Evolutionary conservation across 2,329 filamentous ascomycete species (phyloP), one percentile per base, ranked within the genome.

Genomic region (Microthyrium microscopicum): DNA sequence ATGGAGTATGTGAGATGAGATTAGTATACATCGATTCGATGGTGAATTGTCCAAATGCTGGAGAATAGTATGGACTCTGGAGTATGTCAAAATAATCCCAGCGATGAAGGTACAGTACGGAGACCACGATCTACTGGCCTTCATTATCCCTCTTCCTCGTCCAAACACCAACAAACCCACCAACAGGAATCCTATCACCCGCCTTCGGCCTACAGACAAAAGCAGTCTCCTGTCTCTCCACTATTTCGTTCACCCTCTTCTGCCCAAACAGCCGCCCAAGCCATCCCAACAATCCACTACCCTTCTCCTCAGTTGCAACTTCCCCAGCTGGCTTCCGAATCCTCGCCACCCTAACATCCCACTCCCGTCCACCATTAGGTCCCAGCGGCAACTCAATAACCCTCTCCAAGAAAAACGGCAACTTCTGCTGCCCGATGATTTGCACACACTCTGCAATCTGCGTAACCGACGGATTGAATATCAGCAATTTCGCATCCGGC

Each of bases 381-480:
- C 53, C 59, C 26, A 61, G 60, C 40, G 42, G 56, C 58, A 15
- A 77, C 49, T 79, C 74, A 12, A 77, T 46, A 1, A 73, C 68
- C 28, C 60, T 64, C 25, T 77, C 72, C 6, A 73, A 52, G 18
- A 62, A 51, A 29, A 74, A 60, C 1, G 70, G 69, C 34, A 81
- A 55, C 3, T 52, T 54, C 9, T 68, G 56, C 19, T 63, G 54
- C 37, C 64, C 64, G 20, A 73, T 65, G 25, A 58, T 50, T 29
- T 65, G 55, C 19, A 75, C 58, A 38, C 75, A 78, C 4, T 73
- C 65, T 26, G 66, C 71, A 35, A 87, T 77, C 51, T 87, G 81
- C 7, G 79, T 84, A 38, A 89, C 72, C 44, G 73, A 81, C 1
- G 81, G 81, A 41, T 72, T 73, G 55, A 84, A 89, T 2, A 83